Evolutionary conservation across 108 stramenopile species (phyloP), one percentile per base, ranked within the genome.

Genomic region (Cyclotella atomus): DNA sequence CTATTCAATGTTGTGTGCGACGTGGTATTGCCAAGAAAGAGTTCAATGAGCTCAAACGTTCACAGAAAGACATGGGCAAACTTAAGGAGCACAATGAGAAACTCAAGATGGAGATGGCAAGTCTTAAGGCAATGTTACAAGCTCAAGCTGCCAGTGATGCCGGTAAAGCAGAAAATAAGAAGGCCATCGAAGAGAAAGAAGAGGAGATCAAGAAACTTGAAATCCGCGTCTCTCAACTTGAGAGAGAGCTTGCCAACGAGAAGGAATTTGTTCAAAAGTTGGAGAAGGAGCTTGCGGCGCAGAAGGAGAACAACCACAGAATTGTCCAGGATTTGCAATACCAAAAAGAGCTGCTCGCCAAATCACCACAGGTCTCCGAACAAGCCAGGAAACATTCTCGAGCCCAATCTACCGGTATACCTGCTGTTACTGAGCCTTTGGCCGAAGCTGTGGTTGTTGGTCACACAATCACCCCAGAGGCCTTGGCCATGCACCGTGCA

Each of bases 81-180:
- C 76, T 96, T 57, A 88, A 91, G 70, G 77, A 85, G 62, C 88
- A 92, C 77, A 94, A 94, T 71, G 93, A 92, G 65, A 91, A 89
- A 63, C 83, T 94, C 57, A 96, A 94, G 77, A 78, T 81, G 77
- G 95, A 96, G 76, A 96, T 96, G 93, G 88, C 89, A 25, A 92
- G 90, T 85, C 84, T 96, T 44, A 92, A 90, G 53, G 93, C 93
- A 32, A 96, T 96, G 95, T 83, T 94, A 87, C 81, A 86, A 59
- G 91, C 92, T 16, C 89, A 92, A 64, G 91, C 94, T 6, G 86
- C 89, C 46, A 85, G 84, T 72, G 84, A 73, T 55, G 85, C 86
- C 0, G 85, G 85, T 9, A 89, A 84, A 68, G 77, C 61, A 20
- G 81, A 83, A 54, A 89, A 85, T 68, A 62, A 70, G 45, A 77